Conservation (phyloP, 2,329 filamentous ascomycete species). For the Didymella glomerata region DNA sequence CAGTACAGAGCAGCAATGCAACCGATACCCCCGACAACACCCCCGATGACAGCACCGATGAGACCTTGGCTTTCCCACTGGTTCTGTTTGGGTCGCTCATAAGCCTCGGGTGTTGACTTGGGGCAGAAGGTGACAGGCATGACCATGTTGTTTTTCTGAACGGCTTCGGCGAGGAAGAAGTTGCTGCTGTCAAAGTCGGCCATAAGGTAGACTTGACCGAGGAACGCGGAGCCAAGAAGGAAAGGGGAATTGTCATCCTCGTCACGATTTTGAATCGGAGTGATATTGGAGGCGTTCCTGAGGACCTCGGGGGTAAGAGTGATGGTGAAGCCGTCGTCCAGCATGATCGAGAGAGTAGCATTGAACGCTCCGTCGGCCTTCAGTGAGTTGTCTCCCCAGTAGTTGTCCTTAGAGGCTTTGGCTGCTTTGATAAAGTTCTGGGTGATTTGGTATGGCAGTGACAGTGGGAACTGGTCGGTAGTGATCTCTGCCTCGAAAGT, state of each 20-base stretch:
- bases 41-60: conserved; percentile 52
- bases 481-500: conserved; percentile 54
- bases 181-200: conserved; percentile 52
- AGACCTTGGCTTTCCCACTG: conserved; percentile 47
- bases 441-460: conserved; percentile 52
- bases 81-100: conserved; percentile 39
- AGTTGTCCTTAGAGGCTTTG: conserved; percentile 48
- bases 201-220: conserved; percentile 56
- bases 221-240: conserved; percentile 53
- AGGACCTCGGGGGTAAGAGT: conserved; percentile 52
- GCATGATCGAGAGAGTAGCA: conserved; percentile 52
- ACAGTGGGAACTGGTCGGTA: conserved; percentile 54
- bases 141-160: conserved; percentile 52
- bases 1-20: conserved; percentile 40
- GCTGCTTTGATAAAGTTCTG: conserved; percentile 52
- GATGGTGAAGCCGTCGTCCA: conserved; percentile 52
- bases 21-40: conserved; percentile 48
- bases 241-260: conserved; percentile 43
- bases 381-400: conserved; percentile 50
- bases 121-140: conserved; percentile 55
- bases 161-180: conserved; percentile 54
- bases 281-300: conserved; percentile 51
- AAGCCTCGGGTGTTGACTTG: conserved; percentile 46
- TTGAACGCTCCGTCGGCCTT: conserved; percentile 50
- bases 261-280: conserved; percentile 45